Conservation (phyloP, 148 eudicot species). For the Suaeda aralocaspica region DNA sequence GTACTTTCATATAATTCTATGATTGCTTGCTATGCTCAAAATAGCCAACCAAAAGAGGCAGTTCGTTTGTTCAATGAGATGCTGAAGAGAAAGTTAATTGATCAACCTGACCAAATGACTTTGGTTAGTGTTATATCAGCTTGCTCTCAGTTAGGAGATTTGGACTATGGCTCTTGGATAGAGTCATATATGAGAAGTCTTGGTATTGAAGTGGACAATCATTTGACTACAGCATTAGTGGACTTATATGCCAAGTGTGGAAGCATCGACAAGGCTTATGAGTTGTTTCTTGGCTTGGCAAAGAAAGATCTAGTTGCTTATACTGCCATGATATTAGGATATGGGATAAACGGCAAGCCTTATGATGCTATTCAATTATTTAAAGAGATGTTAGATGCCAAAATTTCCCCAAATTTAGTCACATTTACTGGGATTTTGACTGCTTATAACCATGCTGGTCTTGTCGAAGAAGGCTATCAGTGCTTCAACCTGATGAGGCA, state of each 20-base stretch:
- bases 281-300: constrained; percentile 43
- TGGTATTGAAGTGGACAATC: constrained; percentile 62
- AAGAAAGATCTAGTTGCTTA: constrained; percentile 77
- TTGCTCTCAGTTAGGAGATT: constrained; percentile 73
- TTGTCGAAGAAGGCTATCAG: constrained; percentile 70
- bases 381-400: constrained; percentile 49
- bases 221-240: constrained; percentile 57
- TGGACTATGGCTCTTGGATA: constrained; percentile 44
- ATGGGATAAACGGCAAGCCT: constrained; percentile 62
- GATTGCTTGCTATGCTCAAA: constrained; percentile 84
- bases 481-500: constrained; percentile 57
- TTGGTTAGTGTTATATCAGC: constrained; percentile 72
- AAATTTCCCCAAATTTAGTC: constrained; percentile 53
- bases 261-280: constrained; percentile 51
- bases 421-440: constrained; percentile 71
- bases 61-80: constrained; percentile 54
- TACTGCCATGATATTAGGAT: constrained; percentile 79
- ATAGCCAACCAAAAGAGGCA: constrained; percentile 64
- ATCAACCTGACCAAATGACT: constrained; percentile 78
- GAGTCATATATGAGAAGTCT: constrained; percentile 42
- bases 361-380: constrained; percentile 54
- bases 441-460: constrained; percentile 73
- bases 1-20: constrained; percentile 57
- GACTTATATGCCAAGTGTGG: constrained; percentile 83
- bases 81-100: constrained; percentile 30